A percentile compares a stretch with the other conserved stretches of the same genome.
Conservation (phyloP, 2,329 filamentous ascomycete genomes). For the Pseudocercospora vitis region DNA sequence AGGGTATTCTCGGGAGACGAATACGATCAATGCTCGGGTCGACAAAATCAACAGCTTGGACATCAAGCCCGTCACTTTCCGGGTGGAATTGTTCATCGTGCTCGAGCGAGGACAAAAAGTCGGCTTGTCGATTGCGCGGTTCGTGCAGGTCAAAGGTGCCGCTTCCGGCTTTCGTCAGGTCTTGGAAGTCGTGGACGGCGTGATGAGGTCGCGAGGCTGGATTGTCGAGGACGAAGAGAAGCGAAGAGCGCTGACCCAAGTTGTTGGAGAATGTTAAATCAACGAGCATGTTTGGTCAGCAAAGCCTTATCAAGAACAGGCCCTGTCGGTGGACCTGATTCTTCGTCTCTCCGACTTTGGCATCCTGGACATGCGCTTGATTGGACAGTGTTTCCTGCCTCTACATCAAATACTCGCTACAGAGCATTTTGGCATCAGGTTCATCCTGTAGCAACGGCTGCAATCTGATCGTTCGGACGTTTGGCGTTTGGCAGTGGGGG, state of each 20-base stretch:
- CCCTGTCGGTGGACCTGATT: neutral
- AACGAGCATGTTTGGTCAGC: neutral
- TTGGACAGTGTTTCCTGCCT: no score
- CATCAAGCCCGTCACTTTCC: slow-evolving; percentile 85
- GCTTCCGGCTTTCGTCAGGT: slow-evolving; percentile 85
- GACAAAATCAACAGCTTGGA: slow-evolving; percentile 74
- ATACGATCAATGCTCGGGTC: slow-evolving; percentile 76
- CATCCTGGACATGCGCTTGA: no score
- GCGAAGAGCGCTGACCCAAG: slow-evolving; percentile 40
- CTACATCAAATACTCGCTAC: no score
- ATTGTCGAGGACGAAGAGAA: slow-evolving; percentile 61
- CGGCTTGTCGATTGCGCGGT: slow-evolving; percentile 72
- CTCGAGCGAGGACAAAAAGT: slow-evolving; percentile 79
- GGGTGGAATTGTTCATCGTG: slow-evolving; percentile 82
- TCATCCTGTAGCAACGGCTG: neutral
- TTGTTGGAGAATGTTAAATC: neutral
- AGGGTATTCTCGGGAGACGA: slow-evolving; percentile 73
- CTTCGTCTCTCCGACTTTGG: no score
- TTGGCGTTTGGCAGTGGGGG: neutral
- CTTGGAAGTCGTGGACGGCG: slow-evolving; percentile 70
- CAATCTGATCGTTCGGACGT: neutral
- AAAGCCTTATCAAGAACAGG: neutral
- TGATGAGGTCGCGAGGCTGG: slow-evolving; percentile 65
- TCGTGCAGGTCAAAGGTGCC: slow-evolving; percentile 89
- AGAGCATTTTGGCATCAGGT: neutral